Conservation (phyloP, 495 filamentous ascomycete species). For the Trichoderma orchidacearum region DNA sequence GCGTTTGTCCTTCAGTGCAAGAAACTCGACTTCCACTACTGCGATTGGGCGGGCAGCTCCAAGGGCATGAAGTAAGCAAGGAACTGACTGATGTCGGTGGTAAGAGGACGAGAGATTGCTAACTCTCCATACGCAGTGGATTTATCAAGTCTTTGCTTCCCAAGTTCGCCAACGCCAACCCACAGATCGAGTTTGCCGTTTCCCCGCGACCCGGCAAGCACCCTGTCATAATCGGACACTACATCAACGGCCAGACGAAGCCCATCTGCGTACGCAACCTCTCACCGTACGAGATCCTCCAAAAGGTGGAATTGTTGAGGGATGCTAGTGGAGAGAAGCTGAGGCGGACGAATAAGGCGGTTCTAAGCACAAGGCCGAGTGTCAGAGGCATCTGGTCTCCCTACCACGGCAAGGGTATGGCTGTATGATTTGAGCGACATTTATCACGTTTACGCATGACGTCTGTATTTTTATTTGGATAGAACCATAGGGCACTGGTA, state of each 20-base stretch:
- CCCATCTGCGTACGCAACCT: constrained; percentile 81
- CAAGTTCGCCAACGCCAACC: constrained; percentile 63
- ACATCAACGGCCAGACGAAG: constrained; percentile 80
- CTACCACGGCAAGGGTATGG: constrained; percentile 56
- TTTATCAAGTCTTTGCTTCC: constrained; percentile 69
- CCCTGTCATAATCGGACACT: constrained; percentile 73
- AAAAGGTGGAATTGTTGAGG: constrained; percentile 69
- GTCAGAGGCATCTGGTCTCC: constrained; percentile 93
- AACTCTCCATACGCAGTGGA: constrained; percentile 29
- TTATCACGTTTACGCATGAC: background rate
- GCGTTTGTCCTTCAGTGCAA: constrained; percentile 97
- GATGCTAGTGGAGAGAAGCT: constrained; percentile 78
- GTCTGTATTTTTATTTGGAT: constrained; percentile 3
- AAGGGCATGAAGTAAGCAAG: constrained; percentile 76
- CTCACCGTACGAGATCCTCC: constrained; percentile 59
- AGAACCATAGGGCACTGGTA: background rate
- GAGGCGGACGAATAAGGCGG: constrained; percentile 64
- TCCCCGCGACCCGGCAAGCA: constrained; percentile 79
- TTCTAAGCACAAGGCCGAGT: constrained; percentile 77
- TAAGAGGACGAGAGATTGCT: background rate
- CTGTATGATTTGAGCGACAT: constrained; percentile 14
- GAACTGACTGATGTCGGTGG: background rate
- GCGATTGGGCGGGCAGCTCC: constrained; percentile 86
- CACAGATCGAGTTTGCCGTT: constrained; percentile 81
- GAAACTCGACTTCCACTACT: constrained; percentile 89